A percentile compares a stretch with the other conserved stretches of the same genome.
Evolutionary conservation across 2,329 filamentous ascomycete species (phyloP).

Genomic region (Beauveria sp.): DNA sequence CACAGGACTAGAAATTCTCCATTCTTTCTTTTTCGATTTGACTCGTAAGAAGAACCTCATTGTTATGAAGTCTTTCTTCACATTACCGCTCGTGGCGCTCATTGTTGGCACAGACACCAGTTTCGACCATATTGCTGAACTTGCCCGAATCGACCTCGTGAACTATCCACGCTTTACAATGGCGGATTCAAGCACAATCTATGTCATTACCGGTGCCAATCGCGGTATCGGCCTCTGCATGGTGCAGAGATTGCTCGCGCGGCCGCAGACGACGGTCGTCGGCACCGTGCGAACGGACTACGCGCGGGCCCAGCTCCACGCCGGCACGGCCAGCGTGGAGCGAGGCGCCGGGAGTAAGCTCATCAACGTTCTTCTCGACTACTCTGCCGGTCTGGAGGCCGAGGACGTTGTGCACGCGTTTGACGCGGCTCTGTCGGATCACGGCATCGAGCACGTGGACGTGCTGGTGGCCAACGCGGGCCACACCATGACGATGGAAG

Average conservation of each 20-base stretch:
- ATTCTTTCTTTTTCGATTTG: neutral
- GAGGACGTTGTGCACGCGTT: slow-evolving; percentile 20
- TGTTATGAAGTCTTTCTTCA: too few species aligned
- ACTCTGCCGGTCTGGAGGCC: slow-evolving; percentile 20
- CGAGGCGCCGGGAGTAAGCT: slow-evolving; percentile 23
- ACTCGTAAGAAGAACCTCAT: too few species aligned
- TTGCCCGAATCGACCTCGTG: neutral
- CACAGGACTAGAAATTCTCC: neutral
- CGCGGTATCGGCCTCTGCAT: slow-evolving; percentile 33
- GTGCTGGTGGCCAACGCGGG: slow-evolving; percentile 46
- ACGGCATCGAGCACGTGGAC: slow-evolving; percentile 33
- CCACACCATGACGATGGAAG: slow-evolving; percentile 24
- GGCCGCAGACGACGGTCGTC: slow-evolving; percentile 44
- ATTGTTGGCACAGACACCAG: too few species aligned
- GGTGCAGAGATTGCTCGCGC: slow-evolving; percentile 31
- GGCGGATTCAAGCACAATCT: slow-evolving; percentile 20
- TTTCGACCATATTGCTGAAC: too few species aligned
- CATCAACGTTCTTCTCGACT: slow-evolving; percentile 31
- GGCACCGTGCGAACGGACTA: slow-evolving; percentile 27
- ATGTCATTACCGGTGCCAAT: slow-evolving; percentile 33
- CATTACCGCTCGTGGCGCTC: too few species aligned
- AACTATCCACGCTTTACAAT: neutral
- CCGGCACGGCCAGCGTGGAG: slow-evolving; percentile 18
- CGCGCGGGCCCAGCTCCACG: slow-evolving; percentile 13
- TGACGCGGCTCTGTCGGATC: slow-evolving; percentile 14